These are phyloP conservation scores for Coccomyxa subellipsoidea DNA, from an alignment of 163 green algal genomes.

Conservation along the genomic window DNA sequence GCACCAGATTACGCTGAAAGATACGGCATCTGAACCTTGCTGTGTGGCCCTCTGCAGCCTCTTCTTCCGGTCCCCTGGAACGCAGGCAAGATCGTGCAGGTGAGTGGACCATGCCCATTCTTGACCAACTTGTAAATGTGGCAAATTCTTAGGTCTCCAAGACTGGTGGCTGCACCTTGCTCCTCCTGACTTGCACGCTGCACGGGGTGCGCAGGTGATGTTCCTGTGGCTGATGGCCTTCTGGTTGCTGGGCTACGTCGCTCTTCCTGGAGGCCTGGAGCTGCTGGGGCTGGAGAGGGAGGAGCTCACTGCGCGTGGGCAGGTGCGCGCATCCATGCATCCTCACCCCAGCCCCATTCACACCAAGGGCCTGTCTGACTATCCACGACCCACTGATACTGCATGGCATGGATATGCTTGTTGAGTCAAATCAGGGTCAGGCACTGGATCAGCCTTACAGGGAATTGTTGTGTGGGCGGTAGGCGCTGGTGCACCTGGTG, in stretches of 20 bases:
- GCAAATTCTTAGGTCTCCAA: too few relatives aligned
- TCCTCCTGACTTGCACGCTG: too few relatives aligned
- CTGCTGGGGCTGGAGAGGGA: constrained; percentile 54
- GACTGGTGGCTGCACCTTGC: too few relatives aligned
- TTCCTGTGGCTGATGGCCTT: constrained; percentile 79
- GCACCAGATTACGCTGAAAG: too few relatives aligned
- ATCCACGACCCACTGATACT: too few relatives aligned
- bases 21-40: not conserved
- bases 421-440: too few relatives aligned
- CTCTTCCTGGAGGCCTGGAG: constrained; percentile 46
- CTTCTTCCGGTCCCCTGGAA: not conserved
- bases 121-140: too few relatives aligned
- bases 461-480: too few relatives aligned
- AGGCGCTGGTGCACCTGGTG: constrained; percentile 77
- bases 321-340: not conserved
- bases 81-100: not conserved
- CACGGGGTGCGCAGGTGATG: constrained; percentile 53
- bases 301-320: constrained; percentile 42
- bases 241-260: constrained; percentile 55
- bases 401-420: too few relatives aligned
- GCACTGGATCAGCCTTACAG: too few relatives aligned
- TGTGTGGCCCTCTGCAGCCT: not conserved
- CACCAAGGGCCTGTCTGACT: too few relatives aligned
- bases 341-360: too few relatives aligned
- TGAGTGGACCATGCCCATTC: not conserved